Conservation (phyloP, 139 green algal genomes). For the Parachlorella kessleri region DNA sequence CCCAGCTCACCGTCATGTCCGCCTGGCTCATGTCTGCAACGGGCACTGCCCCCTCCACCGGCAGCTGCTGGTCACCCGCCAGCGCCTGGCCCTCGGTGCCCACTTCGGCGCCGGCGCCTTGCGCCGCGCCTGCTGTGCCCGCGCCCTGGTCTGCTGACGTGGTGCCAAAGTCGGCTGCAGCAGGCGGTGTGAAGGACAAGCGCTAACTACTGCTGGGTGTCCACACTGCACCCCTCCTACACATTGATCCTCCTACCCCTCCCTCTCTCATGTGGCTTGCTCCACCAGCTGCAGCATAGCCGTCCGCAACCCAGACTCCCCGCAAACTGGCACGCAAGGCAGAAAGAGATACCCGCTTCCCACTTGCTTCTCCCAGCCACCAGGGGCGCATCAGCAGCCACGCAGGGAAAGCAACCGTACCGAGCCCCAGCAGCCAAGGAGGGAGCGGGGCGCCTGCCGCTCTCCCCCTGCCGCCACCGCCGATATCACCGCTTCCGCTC, state of each 20-base stretch:
- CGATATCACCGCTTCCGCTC: too few species aligned
- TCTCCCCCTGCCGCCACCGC: too few species aligned
- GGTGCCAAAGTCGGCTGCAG: background rate
- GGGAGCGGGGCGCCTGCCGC: too few species aligned
- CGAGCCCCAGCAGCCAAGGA: background rate
- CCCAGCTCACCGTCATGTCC: background rate
- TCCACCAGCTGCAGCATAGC: too few species aligned
- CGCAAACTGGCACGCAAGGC: background rate
- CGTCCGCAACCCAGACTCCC: background rate
- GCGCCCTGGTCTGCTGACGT: background rate
- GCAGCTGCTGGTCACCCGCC: background rate
- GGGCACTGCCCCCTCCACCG: background rate
- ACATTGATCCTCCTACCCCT: too few species aligned
- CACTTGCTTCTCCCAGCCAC: background rate
- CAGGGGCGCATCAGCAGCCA: background rate
- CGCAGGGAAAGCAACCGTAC: too few species aligned
- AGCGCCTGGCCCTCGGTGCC: background rate
- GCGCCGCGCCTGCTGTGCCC: too few species aligned
- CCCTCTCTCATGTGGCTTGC: too few species aligned
- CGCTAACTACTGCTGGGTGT: too few species aligned
- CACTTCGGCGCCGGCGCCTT: background rate
- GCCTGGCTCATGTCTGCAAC: background rate
- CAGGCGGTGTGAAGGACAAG: too few species aligned
- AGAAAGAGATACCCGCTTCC: background rate
- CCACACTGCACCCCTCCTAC: too few species aligned